Evolutionary conservation across 441 rosid genomes (phyloP), one percentile per base, ranked within the genome.

Genomic region (Manihot esculenta): DNA sequence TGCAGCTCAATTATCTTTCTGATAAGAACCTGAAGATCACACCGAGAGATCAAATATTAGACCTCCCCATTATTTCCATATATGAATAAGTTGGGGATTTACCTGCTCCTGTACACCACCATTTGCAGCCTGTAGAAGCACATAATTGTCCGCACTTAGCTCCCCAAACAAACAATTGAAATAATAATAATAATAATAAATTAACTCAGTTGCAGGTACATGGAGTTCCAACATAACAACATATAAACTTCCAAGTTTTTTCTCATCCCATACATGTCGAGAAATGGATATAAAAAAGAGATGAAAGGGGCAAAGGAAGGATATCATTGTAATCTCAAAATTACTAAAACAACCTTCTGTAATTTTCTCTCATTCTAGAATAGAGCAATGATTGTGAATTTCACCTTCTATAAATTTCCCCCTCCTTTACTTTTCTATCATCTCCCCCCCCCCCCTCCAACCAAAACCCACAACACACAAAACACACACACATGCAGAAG

Each of bases 1-100:
- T 94, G 98, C 74, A 94, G 82, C 79, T 90, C 91, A 48, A 90
- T 92, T 53, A 90, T 86, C 78, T 88, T 94, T 83, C 93, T 84
- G 70, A 90, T 83, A 66, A 94, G 97, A 49, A 88, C 93, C 97
- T 94, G 91, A 68, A 79, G 45, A 81, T 35, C 56, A 62, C 44
- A 66, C 3, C 11, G 51, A 2, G 18, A 63, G 7, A 67, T 78
- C 55, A 71, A n/a, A 30, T 42, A 50, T 66, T 67, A 7, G 68
- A 67, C 54, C 26, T 66, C 41, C 21, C 2, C 45, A 2, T 24
- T 62, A 54, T 48, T 33, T 15, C 53, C 42, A 50, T 13, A 56
- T n/a, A 50, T 57, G 12, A 44, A 35, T 14, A 59, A 61, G 64
- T 44, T 0, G 47, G 45, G 24, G 27, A 45, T 62, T 77, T 84